Conservation (phyloP, 169 alveolate genomes). For the Plasmodium cynomolgi region DNA sequence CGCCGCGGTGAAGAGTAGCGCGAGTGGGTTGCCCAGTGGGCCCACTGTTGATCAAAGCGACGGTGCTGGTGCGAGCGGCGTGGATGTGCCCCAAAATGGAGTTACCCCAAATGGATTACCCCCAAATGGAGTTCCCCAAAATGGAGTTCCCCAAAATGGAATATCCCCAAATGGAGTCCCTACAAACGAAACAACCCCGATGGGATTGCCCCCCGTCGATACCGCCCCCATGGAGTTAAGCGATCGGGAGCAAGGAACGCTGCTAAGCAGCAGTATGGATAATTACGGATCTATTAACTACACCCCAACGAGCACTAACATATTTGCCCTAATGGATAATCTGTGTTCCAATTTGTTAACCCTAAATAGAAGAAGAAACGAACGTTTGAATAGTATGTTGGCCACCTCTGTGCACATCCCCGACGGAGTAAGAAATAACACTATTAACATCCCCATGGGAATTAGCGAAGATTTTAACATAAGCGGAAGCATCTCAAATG, state of each 20-base stretch:
- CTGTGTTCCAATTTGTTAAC: constrained; percentile 31
- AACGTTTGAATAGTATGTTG: not conserved
- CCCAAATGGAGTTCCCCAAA: too few relatives aligned
- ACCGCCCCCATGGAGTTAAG: not conserved
- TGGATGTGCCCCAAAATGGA: not conserved
- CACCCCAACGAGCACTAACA: not conserved
- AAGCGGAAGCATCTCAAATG: constrained; percentile 6
- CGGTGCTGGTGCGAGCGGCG: not conserved
- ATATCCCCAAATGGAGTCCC: not conserved
- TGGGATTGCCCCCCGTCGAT: not conserved
- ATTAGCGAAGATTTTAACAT: not conserved
- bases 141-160: too few relatives aligned
- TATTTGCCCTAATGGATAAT: constrained; percentile 59
- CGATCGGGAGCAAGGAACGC: not conserved
- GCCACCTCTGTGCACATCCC: constrained; percentile 9
- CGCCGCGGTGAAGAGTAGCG: not conserved
- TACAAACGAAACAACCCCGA: not conserved
- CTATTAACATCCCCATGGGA: not conserved
- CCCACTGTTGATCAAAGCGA: not conserved
- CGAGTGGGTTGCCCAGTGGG: not conserved
- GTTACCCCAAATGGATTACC: too few relatives aligned
- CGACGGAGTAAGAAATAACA: constrained; percentile 31
- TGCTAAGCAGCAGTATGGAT: not conserved
- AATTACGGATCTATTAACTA: not conserved
- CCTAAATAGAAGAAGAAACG: constrained; percentile 22